Base-by-base conservation (phyloP, 2,329 filamentous ascomycete genomes). In the Diaporthe sp. region DNA sequence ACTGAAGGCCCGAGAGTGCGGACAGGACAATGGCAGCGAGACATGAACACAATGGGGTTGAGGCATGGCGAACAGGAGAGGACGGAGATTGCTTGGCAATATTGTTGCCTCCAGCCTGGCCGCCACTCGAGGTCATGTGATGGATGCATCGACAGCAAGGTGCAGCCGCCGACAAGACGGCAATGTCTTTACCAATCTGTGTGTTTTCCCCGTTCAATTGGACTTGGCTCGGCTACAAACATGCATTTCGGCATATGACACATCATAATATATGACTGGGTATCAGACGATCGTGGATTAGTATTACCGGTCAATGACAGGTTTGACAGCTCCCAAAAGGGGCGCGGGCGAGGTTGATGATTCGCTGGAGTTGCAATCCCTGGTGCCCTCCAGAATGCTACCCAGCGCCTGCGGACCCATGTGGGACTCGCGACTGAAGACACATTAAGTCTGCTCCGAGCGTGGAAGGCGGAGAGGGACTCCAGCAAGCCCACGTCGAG, bases 201-300 rank as follows among this genome's bases (percentile, higher is more conserved):
- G 46, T 42, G 44, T 57, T 55, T 55, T 42, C 25, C 25, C 51
- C 58, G 17, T 57, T 42, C 8, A 49, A 8, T 59, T 51, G 22
- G 46, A 42, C 42, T 73, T 73, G 67, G 65, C 51, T 72, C 39
- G 73, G 68, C 51, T 59, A 74, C 59, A 69, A 59, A 75, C 73
- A 57, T 75, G 62, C 62, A 76, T 70, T 46, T 44, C 62, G 58
- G 68, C 37, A 76, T 75, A 71, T 76, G 75, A 76, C 73, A 76
- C 61, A 58, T 76, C 75, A 76, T 28, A 61, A 74, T 65, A 25
- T 65, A 46, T 9, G 49, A 44, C 58, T 46, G 44, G 68, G 19
- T 57, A 72, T 71, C 68, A 72, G 73, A 71, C 59, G 59, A 76
- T 74, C 75, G 57, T 55, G 49, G 62, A 61, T 28, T 55, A 42